These are phyloP conservation scores for Ganoderma lucidum DNA, from an alignment of 1,284 basidiomycete genomes.

Conservation along the genomic window DNA sequence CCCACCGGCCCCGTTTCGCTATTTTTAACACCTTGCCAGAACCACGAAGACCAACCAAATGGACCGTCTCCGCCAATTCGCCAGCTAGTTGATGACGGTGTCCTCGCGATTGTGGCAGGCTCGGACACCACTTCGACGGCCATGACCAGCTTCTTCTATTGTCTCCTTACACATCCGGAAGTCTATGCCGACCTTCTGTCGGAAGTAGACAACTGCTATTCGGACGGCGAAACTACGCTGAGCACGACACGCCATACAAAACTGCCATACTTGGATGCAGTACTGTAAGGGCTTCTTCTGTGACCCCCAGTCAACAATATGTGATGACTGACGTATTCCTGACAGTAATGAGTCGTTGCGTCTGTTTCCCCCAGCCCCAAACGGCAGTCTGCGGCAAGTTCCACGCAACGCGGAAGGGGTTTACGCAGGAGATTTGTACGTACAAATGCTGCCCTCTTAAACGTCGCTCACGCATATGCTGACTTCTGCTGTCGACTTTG, in stretches of 20 bases:
- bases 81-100: constrained; percentile 52
- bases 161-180: constrained; percentile 53
- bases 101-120: constrained; percentile 61
- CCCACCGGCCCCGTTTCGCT: constrained; percentile 21
- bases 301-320: background rate
- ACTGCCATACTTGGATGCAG: constrained; percentile 56
- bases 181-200: constrained; percentile 53
- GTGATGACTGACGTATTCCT: background rate
- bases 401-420: constrained; percentile 28
- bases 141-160: constrained; percentile 54
- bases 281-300: constrained; percentile 4
- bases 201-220: constrained; percentile 59
- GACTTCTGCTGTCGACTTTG: background rate
- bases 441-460: background rate
- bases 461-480: background rate
- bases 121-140: constrained; percentile 63
- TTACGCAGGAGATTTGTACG: constrained; percentile 30
- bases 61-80: constrained; percentile 44
- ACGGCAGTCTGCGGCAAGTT: constrained; percentile 56
- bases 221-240: constrained; percentile 45
- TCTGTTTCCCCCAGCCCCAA: constrained; percentile 58
- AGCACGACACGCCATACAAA: constrained; percentile 45
- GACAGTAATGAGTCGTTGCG: constrained; percentile 65
- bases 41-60: constrained; percentile 55
- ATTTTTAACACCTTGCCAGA: constrained; percentile 43